These are phyloP conservation scores for Strigomonas culicis DNA, from an alignment of 208 protist genomes.

Conservation along the genomic window DNA sequence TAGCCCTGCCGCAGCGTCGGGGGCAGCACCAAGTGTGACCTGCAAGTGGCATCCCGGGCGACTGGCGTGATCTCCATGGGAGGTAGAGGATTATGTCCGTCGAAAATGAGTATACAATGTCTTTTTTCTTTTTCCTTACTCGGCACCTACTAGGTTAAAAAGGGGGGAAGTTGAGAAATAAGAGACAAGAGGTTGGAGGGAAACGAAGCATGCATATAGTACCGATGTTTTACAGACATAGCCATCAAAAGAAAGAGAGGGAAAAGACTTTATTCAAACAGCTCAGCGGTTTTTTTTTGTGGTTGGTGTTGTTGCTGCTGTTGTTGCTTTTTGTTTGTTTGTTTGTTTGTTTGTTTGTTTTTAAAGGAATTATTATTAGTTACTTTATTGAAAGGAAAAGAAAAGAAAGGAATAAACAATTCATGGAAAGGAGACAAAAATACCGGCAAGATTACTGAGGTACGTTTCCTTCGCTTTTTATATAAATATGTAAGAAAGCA, in stretches of 20 bases:
- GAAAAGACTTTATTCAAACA: too few relatives aligned
- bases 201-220: slow-evolving; percentile 7
- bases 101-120: background rate
- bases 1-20: too few relatives aligned
- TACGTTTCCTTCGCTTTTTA: too few relatives aligned
- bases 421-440: slow-evolving; percentile 10
- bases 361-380: slow-evolving; percentile 7
- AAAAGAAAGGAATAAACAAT: slow-evolving; percentile 13
- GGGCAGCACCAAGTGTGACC: too few relatives aligned
- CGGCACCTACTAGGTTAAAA: background rate
- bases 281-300: too few relatives aligned
- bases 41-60: too few relatives aligned
- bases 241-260: too few relatives aligned
- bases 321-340: too few relatives aligned
- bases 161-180: background rate
- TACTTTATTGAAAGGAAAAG: slow-evolving; percentile 4
- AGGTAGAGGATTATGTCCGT: background rate
- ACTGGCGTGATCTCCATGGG: background rate
- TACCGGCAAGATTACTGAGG: background rate
- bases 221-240: too few relatives aligned
- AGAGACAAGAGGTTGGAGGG: slow-evolving; percentile 9
- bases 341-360: too few relatives aligned
- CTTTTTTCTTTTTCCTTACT: background rate
- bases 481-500: too few relatives aligned
- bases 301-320: too few relatives aligned